phyloP scores from a whole-genome alignment of 805 yeast species.

The Lachancea lanzarotensis region DNA sequence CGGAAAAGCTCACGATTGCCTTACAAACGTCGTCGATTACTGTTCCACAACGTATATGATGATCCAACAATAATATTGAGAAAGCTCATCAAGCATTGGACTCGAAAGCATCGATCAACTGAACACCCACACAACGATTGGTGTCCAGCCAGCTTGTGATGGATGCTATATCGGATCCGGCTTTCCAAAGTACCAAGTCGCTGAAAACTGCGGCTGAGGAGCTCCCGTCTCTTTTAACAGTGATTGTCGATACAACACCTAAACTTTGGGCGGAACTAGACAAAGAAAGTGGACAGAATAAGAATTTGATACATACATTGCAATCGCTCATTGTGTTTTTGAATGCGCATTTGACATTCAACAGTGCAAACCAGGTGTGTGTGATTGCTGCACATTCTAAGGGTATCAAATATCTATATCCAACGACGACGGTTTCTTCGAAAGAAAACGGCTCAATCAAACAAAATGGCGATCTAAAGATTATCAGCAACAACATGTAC shows the following conservation, averaged over 20 bases:
- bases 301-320: conserved; percentile 52
- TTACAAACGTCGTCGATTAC: not conserved
- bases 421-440: conserved; percentile 29
- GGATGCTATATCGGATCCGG: conserved; percentile 34
- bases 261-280: conserved; percentile 37
- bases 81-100: not conserved
- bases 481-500: conserved; percentile 62
- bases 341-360: conserved; percentile 82
- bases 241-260: conserved; percentile 74
- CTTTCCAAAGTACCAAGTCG: conserved; percentile 24
- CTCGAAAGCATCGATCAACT: not conserved
- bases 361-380: conserved; percentile 78
- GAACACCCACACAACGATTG: not conserved
- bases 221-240: conserved; percentile 70
- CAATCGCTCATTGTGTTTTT: conserved; percentile 66
- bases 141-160: conserved; percentile 10
- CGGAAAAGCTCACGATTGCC: too few relatives aligned
- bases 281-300: conserved; percentile 25
- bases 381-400: conserved; percentile 67
- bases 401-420: conserved; percentile 68
- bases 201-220: conserved; percentile 40
- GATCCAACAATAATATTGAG: not conserved
- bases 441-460: conserved; percentile 12
- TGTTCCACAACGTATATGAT: not conserved
- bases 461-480: conserved; percentile 17